Base-by-base conservation (phyloP, 2,329 filamentous ascomycete species). In the Sphaerulina musiva region DNA sequence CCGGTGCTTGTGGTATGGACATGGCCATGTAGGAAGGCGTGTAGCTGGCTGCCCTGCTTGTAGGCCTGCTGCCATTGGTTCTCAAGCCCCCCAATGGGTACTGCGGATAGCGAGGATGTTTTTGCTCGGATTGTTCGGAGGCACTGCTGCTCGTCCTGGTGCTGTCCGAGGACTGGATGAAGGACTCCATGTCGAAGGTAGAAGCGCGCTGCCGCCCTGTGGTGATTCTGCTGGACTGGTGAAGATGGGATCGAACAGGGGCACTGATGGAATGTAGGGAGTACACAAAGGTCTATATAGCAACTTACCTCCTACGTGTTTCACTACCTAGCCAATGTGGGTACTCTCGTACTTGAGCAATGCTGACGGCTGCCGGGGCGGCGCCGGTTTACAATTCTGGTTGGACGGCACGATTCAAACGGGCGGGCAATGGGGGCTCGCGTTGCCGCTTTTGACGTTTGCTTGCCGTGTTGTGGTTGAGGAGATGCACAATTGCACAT, bases 1-100 rank as follows among this genome's bases (percentile, higher is more conserved):
- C 49, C 4, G 53, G 48, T 44, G 48, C 48, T 34, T 46, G 46
- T 29, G 52, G 50, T 41, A 49, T 47, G 4, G 51, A 51, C 46
- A 57, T 47, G 4, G 51, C 43, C 46, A 57, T 51, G 29, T 55
- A 49, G 10, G 55, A 51, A 6, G 55, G 55, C 11, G 55, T 51
- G 36, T 55, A 57, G 47, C 54, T 56, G 4, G 54, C 45, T 31
- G 54, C 45, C 29, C 50, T 31, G 32, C 39, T 44, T 11, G 26
- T 34, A 12, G 51, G 46, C 17, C 46, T 48, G 23, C 51, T 54
- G 46, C 41, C 46, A 45, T 26, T 53, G 29, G 46, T 39, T 14
- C 50, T 47, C 12, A n/a, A 36, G 42, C 32, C 48, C 34, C 51
- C 54, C 54, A 50, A 31, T 53, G 45, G 48, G 23, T 50, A 56